Evolutionary conservation across 1,139 yeast genomes (phyloP).

Genomic region (Candida tropicalis): DNA sequence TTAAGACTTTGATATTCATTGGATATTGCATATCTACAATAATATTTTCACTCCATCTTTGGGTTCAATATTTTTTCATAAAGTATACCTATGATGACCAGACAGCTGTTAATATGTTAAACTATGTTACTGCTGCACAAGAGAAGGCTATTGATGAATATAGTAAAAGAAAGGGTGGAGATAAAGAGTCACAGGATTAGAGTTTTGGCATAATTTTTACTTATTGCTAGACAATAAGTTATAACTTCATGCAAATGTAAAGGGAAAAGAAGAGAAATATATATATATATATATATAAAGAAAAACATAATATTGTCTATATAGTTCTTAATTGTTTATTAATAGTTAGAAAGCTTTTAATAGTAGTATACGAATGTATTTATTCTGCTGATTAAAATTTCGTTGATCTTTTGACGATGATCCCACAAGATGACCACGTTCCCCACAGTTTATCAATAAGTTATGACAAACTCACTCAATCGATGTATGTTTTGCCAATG

Average conservation of each 20-base stretch:
- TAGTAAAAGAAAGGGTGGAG: constrained; percentile 6
- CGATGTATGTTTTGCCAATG: too few species aligned
- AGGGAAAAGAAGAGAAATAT: neutral
- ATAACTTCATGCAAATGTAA: too few species aligned
- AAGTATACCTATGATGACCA: constrained; percentile 15
- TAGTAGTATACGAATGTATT: neutral
- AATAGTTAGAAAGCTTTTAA: neutral
- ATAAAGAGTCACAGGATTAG: too few species aligned
- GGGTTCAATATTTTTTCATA: constrained; percentile 14
- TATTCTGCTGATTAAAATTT: neutral
- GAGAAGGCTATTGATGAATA: constrained; percentile 16
- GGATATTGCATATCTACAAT: constrained; percentile 17
- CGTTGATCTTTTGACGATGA: too few species aligned
- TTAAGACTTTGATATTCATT: constrained; percentile 12
- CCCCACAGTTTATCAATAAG: too few species aligned
- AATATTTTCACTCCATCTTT: constrained; percentile 12
- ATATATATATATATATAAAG: neutral
- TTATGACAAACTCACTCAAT: too few species aligned
- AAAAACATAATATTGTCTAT: neutral
- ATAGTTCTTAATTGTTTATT: constrained; percentile 1
- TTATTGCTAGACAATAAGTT: too few species aligned
- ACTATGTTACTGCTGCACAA: constrained; percentile 15
- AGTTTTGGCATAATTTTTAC: too few species aligned
- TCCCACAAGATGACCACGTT: too few species aligned
- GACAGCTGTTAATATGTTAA: constrained; percentile 14